Evolutionary conservation across 2,329 filamentous ascomycete species (phyloP), one percentile per base, ranked within the genome.

Genomic region (Penicillium sp.): DNA sequence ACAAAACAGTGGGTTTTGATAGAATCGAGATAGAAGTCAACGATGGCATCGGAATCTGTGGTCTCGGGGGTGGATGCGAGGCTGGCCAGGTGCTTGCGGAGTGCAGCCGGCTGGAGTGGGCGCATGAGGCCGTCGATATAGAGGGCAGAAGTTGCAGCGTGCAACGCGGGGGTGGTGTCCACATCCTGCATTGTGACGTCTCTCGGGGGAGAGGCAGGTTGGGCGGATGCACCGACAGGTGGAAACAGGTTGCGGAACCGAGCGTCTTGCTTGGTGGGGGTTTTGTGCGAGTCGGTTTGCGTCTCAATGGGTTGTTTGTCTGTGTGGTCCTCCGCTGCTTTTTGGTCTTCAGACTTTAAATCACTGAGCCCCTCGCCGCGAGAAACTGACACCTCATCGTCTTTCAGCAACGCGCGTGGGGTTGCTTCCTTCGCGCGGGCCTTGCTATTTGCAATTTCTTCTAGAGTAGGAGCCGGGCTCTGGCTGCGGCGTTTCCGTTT

Each of bases 41-140:
- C 75, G 40, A 96, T 80, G 13, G 85, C 76, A 37, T 84, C 79
- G 6, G 82, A 72, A 50, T 86, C 79, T 1, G 80, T 73, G 21
- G 78, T 73, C 27, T 77, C 78, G 1, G 84, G 79, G 0, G 86
- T 80, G 3, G 86, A 81, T 2, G 91, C 90, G 41, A 97, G 82
- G 7, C 83, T 78, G 43, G 84, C 72, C 5, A 97, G 81, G 69
- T 97, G 86, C 1, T 83, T 81, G 66, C 84, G 85, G 1, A 97
- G 83, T 19, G 81, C 80, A 27, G 80, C 78, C 0, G 86, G 83
- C 58, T 91, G 89, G 23, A 97, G 80, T 10, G 94, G 93, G 47
- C 93, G 88, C 86, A 95, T 93, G 54, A 97, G 85, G 68, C 96
- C 89, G 73, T 88, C 88, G 66, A 97, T 94, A 77, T 97, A 97